Conservation (phyloP, 371 early-diverging fungal genomes). For the Spiromyces aspiralis region DNA sequence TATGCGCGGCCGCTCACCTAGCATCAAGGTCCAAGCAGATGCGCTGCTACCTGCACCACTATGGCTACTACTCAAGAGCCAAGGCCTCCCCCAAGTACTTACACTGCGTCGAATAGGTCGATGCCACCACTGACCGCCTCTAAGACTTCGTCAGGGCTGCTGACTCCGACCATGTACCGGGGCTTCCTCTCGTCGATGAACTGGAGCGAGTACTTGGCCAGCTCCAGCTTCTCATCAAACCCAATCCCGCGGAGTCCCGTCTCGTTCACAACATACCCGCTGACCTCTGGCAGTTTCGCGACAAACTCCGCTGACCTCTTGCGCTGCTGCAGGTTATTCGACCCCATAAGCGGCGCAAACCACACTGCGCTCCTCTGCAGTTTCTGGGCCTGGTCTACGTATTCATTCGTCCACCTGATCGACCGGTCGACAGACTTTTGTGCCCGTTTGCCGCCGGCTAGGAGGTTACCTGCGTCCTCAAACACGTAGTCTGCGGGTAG, state of each 20-base stretch:
- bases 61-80: no score
- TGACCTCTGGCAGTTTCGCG: slow-evolving; percentile 33
- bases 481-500: slow-evolving; percentile 24
- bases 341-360: slow-evolving; percentile 24
- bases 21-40: no score
- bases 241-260: slow-evolving; percentile 13
- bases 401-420: slow-evolving; percentile 42
- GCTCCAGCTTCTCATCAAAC: slow-evolving; percentile 17
- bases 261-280: slow-evolving; percentile 20
- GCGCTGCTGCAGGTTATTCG: slow-evolving; percentile 20
- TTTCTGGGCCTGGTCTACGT: background rate
- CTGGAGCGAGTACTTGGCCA: slow-evolving; percentile 25
- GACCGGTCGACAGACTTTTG: slow-evolving; percentile 47
- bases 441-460: slow-evolving; percentile 33
- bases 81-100: no score
- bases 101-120: slow-evolving; percentile 62
- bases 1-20: no score
- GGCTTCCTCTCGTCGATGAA: slow-evolving; percentile 25
- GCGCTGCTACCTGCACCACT: no score
- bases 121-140: slow-evolving; percentile 40
- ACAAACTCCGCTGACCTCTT: slow-evolving; percentile 36
- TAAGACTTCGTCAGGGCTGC: slow-evolving; percentile 41
- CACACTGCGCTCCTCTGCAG: slow-evolving; percentile 3
- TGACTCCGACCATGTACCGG: slow-evolving; percentile 29
- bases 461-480: slow-evolving; percentile 10